phyloP scores from a whole-genome alignment of 768 basidiomycete genomes.

The Suillus bovinus region DNA sequence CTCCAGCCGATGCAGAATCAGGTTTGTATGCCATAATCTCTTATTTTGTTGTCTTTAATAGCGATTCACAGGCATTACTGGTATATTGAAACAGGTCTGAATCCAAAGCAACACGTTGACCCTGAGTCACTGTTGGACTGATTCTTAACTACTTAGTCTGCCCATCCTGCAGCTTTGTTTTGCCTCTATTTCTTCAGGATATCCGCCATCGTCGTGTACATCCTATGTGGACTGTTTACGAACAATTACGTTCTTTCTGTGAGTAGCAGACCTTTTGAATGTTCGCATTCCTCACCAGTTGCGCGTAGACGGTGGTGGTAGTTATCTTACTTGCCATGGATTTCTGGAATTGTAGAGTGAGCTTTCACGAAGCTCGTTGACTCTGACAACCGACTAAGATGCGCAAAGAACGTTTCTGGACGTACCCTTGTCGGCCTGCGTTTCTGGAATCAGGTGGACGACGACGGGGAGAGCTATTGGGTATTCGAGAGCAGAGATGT shows the following conservation, averaged over 20 bases:
- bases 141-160: conserved; percentile 51
- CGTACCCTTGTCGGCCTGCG: conserved; percentile 91
- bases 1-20: conserved; percentile 70
- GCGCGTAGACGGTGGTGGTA: conserved; percentile 75
- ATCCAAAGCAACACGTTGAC: conserved; percentile 1
- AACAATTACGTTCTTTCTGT: conserved; percentile 93
- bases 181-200: conserved; percentile 88
- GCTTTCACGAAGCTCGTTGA: conserved; percentile 19
- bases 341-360: conserved; percentile 95
- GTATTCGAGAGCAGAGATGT: conserved; percentile 98
- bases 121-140: conserved; percentile 4
- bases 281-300: neutral
- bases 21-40: conserved; percentile 39
- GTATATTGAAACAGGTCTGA: conserved; percentile 74
- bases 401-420: conserved; percentile 83
- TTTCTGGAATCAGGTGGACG: conserved; percentile 98
- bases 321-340: conserved; percentile 95
- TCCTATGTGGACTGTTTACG: conserved; percentile 90
- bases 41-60: conserved; percentile 7
- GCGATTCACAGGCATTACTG: conserved; percentile 55
- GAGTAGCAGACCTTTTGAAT: conserved; percentile 28
- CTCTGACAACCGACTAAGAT: conserved; percentile 1
- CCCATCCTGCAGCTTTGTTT: conserved; percentile 82
- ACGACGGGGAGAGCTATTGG: conserved; percentile 96
- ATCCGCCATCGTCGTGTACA: conserved; percentile 87